Evolutionary conservation across 495 filamentous ascomycete genomes (phyloP).

Genomic region (Tricharina praecox): DNA sequence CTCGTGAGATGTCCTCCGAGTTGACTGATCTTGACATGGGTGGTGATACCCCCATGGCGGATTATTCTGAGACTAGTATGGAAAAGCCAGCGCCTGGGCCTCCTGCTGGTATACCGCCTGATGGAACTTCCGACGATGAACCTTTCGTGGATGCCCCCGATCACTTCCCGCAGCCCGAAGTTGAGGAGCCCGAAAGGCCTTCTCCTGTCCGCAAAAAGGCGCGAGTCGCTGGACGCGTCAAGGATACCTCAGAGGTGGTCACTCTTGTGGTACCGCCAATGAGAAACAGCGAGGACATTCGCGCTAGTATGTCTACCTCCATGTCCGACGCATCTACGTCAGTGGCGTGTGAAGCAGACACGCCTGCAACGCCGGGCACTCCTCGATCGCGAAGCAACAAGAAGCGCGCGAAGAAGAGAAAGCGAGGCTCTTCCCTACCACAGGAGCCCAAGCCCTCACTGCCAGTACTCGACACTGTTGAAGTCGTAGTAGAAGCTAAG

Average conservation of each 20-base stretch:
- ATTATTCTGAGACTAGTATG: not conserved
- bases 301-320: too few relatives aligned
- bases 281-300: not conserved
- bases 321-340: not conserved
- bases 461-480: not conserved
- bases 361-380: not conserved
- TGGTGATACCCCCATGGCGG: not conserved
- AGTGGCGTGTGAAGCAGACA: not conserved
- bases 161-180: not conserved
- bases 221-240: not conserved
- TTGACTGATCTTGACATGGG: not conserved
- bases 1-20: not conserved
- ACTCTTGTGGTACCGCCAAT: not conserved
- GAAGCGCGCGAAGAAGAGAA: not conserved
- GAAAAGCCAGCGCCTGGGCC: not conserved
- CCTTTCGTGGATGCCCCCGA: slow-evolving; percentile 7
- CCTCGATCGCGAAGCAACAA: not conserved
- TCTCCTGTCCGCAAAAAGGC: not conserved
- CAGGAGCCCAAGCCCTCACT: not conserved
- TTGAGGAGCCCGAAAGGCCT: not conserved
- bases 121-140: not conserved
- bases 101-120: not conserved
- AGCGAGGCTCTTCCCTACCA: not conserved
- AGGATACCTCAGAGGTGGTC: not conserved
- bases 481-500: not conserved